A percentile compares a stretch with the other conserved stretches of the same genome.
phyloP scores from a whole-genome alignment of 2,329 filamentous ascomycete genomes.

The Penicillium griseofulvum region DNA sequence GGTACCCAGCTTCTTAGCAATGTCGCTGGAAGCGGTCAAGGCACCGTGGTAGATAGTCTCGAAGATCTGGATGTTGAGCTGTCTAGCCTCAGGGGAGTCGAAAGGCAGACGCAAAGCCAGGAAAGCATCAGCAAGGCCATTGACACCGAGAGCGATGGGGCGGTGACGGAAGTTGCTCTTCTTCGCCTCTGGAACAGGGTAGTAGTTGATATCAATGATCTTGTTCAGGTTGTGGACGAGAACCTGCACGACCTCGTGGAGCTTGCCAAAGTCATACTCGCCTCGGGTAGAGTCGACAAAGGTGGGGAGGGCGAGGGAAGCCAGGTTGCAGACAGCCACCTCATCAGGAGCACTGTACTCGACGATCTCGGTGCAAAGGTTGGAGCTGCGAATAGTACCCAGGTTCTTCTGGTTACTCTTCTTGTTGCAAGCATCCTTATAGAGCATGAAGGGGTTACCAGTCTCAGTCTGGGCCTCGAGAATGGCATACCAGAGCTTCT shows the following conservation, averaged over 20 bases:
- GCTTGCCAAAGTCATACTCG: slow-evolving; percentile 91
- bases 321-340: slow-evolving; percentile 97
- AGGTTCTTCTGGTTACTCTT: slow-evolving; percentile 99
- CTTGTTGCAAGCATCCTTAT: slow-evolving; percentile 97
- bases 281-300: slow-evolving; percentile 84
- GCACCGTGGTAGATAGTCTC: slow-evolving; percentile 99
- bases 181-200: slow-evolving; percentile 88
- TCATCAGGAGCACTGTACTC: slow-evolving; percentile 97
- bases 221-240: slow-evolving; percentile 95
- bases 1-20: slow-evolving; percentile 77
- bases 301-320: slow-evolving; percentile 85
- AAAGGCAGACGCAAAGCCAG: slow-evolving; percentile 94
- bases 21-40: slow-evolving; percentile 80
- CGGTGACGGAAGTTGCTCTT: slow-evolving; percentile 98
- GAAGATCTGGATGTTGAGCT: slow-evolving; percentile 97
- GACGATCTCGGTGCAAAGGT: slow-evolving; percentile 97
- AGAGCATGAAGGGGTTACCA: slow-evolving; percentile 98
- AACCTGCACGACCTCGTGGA: slow-evolving; percentile 90
- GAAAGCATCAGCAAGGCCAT: slow-evolving; percentile 97
- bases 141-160: slow-evolving; percentile 93
- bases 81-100: slow-evolving; percentile 88
- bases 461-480: slow-evolving; percentile 98
- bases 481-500: slow-evolving; percentile 99
- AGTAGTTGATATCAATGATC: slow-evolving; percentile 98
- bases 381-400: slow-evolving; percentile 96